Base-by-base conservation (phyloP, 371 early-diverging fungal species). In the Saksenaea vasiformis region DNA sequence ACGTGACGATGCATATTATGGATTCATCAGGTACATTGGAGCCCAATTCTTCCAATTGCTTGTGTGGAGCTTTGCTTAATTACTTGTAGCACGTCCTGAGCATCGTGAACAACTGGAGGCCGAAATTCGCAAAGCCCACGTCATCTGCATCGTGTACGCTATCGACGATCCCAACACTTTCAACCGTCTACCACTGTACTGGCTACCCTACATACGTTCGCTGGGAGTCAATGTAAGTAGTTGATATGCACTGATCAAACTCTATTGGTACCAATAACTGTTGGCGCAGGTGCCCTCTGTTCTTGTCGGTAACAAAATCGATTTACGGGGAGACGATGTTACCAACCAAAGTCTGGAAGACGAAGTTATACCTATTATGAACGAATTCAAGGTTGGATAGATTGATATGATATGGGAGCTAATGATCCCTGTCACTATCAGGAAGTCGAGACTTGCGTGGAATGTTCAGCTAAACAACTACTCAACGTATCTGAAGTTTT, bases 371-470 rank as follows among this genome's bases (percentile, higher is more conserved):
- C 96, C 97, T 3, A 90, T 98, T 19, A 98, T 98, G 98, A 94
- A 93, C 76, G 96, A 96, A 69, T 97, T 94, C 85, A 95, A 95
- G 84, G 92, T 90, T 47, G 17, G 51, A 10, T 22, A 27, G 31
- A 56, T 28, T 3, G 27, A n/a, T 22, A 47, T 19, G 5, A 17
- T 10, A 0, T 10, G 7, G 28, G 15, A 31, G n/a, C 28, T 53
- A 24, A 56, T 34, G 14, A 26, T 22, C 24, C 8, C 17, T 47
- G 24, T 47, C 24, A 10, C 51, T 9, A 10, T 26, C 70, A 93
- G 91, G 98, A 97, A 78, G 95, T 98, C n/a, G 99, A 98, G 74
- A 96, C 97, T 0, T 95, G 97, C 73, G 92, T 98, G 31, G 98
- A 98, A 72, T 97, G 97, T 71, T 96, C 97, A 1, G 94, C 97